These are phyloP conservation scores for Lachnellula suecica DNA, from an alignment of 2,329 filamentous ascomycete species.

Conservation along the genomic window DNA sequence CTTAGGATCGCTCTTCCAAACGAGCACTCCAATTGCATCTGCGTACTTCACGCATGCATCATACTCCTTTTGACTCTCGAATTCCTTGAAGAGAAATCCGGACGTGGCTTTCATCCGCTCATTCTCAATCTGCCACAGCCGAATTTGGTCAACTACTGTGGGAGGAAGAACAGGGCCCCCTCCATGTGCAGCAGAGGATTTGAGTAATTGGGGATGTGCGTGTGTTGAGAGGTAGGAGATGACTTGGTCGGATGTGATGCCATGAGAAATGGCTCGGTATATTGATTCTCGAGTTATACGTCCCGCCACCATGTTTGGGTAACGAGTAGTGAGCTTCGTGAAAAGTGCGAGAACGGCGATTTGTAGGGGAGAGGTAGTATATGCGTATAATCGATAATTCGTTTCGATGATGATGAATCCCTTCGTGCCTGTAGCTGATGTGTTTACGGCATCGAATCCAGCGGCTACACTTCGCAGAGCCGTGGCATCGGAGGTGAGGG, in stretches of 20 bases:
- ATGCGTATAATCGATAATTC: slow-evolving; percentile 96
- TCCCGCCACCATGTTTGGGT: slow-evolving; percentile 90
- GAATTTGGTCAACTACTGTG: slow-evolving; percentile 95
- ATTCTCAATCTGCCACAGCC: slow-evolving; percentile 95
- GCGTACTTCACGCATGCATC: slow-evolving; percentile 73
- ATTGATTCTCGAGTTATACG: slow-evolving; percentile 88
- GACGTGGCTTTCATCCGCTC: slow-evolving; percentile 84
- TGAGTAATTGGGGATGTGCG: slow-evolving; percentile 89
- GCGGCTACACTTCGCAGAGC: slow-evolving; percentile 69
- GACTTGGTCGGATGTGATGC: slow-evolving; percentile 94
- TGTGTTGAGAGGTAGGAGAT: slow-evolving; percentile 90
- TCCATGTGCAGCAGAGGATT: slow-evolving; percentile 40
- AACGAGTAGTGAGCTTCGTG: slow-evolving; percentile 82
- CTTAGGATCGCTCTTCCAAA: slow-evolving; percentile 79
- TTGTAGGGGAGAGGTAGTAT: slow-evolving; percentile 89
- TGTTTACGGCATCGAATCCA: slow-evolving; percentile 65
- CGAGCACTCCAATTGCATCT: slow-evolving; percentile 83
- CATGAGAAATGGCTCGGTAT: slow-evolving; percentile 79
- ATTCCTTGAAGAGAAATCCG: slow-evolving; percentile 90
- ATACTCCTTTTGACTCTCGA: slow-evolving; percentile 70
- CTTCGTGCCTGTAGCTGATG: slow-evolving; percentile 47
- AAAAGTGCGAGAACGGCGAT: slow-evolving; percentile 94
- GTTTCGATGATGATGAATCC: slow-evolving; percentile 97
- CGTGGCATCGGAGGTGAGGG: slow-evolving; percentile 73
- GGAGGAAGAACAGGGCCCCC: slow-evolving; percentile 74